A percentile compares a stretch with the other conserved stretches of the same genome.
phyloP scores from a whole-genome alignment of 495 filamentous ascomycete species.

The Saxophila tyrrhenica region DNA sequence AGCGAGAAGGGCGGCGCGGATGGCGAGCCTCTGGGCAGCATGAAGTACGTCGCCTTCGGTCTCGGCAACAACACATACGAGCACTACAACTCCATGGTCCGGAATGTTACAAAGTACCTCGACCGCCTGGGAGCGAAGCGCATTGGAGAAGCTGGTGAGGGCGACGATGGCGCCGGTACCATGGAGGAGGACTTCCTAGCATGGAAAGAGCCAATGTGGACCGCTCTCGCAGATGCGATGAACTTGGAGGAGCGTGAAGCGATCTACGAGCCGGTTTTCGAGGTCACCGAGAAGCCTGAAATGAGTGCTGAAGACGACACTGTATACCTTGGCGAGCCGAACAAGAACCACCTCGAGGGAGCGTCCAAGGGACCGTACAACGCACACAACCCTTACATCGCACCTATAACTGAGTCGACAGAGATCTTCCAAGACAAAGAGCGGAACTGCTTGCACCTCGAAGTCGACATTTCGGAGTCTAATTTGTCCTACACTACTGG shows the following conservation, averaged over 20 bases:
- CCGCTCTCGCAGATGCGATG: slow-evolving; percentile 67
- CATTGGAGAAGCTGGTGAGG: slow-evolving; percentile 84
- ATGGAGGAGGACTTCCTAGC: slow-evolving; percentile 99
- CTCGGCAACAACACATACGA: slow-evolving; percentile 99
- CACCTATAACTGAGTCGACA: slow-evolving; percentile 77
- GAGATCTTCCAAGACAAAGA: slow-evolving; percentile 89
- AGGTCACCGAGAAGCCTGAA: slow-evolving; percentile 64
- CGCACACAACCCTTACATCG: slow-evolving; percentile 92
- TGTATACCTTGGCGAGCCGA: slow-evolving; percentile 94
- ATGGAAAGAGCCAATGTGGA: slow-evolving; percentile 99
- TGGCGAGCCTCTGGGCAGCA: slow-evolving; percentile 64
- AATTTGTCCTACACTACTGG: slow-evolving; percentile 88
- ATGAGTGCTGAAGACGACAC: slow-evolving; percentile 64
- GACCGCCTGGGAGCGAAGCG: slow-evolving; percentile 68
- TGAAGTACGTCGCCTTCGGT: slow-evolving; percentile 93
- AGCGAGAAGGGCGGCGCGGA: slow-evolving; percentile 51
- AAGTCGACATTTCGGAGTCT: slow-evolving; percentile 80
- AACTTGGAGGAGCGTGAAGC: slow-evolving; percentile 88
- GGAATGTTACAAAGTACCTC: slow-evolving; percentile 70
- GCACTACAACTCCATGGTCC: slow-evolving; percentile 98
- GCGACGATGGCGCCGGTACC: slow-evolving; percentile 94
- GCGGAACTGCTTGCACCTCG: slow-evolving; percentile 93
- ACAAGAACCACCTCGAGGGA: slow-evolving; percentile 88
- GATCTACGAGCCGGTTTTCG: slow-evolving; percentile 88
- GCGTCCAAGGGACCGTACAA: slow-evolving; percentile 82